Percentiles rank a stretch among this genome's conserved stretches.
Evolutionary conservation across 352 stramenopile genomes (phyloP).

Genomic region (Phytophthora boehmeriae): DNA sequence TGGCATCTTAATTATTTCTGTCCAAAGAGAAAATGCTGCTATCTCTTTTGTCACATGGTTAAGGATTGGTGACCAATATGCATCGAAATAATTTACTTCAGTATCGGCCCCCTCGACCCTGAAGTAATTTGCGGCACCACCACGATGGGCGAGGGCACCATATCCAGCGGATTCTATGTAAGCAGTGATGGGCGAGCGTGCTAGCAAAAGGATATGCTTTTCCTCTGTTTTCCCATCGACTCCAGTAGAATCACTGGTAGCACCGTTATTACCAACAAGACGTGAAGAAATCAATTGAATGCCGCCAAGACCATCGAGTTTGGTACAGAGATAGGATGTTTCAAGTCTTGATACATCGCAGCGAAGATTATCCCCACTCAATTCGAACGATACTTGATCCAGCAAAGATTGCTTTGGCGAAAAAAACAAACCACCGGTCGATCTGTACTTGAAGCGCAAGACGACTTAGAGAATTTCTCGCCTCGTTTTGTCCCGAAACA

Average conservation of each 20-base stretch:
- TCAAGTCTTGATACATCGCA: conserved; percentile 51
- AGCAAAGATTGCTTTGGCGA: conserved; percentile 48
- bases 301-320: conserved; percentile 44
- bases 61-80: conserved; percentile 47
- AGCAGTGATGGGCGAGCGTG: conserved; percentile 35
- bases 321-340: conserved; percentile 33
- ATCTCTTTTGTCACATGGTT: conserved; percentile 69
- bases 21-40: conserved; percentile 69
- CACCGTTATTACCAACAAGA: conserved; percentile 17
- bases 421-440: conserved; percentile 64
- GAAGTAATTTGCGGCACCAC: conserved; percentile 48
- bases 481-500: neutral
- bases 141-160: conserved; percentile 48
- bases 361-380: conserved; percentile 43
- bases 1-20: conserved; percentile 55
- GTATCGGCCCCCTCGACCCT: conserved; percentile 44
- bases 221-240: conserved; percentile 32
- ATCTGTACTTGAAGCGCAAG: conserved; percentile 53
- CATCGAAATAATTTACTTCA: conserved; percentile 67
- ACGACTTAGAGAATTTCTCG: conserved; percentile 1
- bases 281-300: conserved; percentile 52
- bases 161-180: conserved; percentile 54
- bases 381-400: conserved; percentile 44
- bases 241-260: neutral
- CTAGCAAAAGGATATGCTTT: conserved; percentile 47